Evolutionary conservation across 495 filamentous ascomycete genomes (phyloP).

Genomic region (Annulohypoxylon nitens): DNA sequence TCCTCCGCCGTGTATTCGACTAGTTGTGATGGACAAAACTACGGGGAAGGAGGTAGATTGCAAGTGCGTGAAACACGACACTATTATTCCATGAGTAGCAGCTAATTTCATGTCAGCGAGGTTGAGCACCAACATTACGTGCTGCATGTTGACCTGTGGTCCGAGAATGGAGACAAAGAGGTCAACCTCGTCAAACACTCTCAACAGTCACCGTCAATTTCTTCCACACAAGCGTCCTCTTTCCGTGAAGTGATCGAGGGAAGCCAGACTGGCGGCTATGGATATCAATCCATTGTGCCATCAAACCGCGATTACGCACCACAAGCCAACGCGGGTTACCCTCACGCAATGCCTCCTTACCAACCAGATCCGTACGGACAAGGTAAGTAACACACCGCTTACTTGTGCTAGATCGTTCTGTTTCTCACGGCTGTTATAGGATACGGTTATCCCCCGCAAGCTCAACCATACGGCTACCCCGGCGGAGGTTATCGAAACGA

Average conservation of each 20-base stretch:
- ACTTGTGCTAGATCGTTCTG: neutral
- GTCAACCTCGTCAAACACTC: constrained; percentile 95
- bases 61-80: constrained; percentile 71
- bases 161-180: constrained; percentile 83
- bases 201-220: constrained; percentile 89
- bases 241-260: constrained; percentile 68
- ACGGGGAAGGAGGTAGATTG: constrained; percentile 91
- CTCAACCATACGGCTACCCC: constrained; percentile 50
- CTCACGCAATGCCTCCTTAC: constrained; percentile 56
- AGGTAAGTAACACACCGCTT: constrained; percentile 53
- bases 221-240: constrained; percentile 80
- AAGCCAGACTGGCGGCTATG: constrained; percentile 48
- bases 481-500: constrained; percentile 49
- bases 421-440: constrained; percentile 50
- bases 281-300: constrained; percentile 52
- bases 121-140: constrained; percentile 91
- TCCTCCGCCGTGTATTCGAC: constrained; percentile 90
- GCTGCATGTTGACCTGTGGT: constrained; percentile 93
- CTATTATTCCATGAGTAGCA: constrained; percentile 12
- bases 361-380: constrained; percentile 55
- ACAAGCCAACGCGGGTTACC: constrained; percentile 44
- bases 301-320: constrained; percentile 59
- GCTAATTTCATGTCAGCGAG: constrained; percentile 56
- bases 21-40: constrained; percentile 81
- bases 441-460: constrained; percentile 57